Base-by-base conservation (phyloP, 164 flowering plant species). In the Chimonanthus praecox region DNA sequence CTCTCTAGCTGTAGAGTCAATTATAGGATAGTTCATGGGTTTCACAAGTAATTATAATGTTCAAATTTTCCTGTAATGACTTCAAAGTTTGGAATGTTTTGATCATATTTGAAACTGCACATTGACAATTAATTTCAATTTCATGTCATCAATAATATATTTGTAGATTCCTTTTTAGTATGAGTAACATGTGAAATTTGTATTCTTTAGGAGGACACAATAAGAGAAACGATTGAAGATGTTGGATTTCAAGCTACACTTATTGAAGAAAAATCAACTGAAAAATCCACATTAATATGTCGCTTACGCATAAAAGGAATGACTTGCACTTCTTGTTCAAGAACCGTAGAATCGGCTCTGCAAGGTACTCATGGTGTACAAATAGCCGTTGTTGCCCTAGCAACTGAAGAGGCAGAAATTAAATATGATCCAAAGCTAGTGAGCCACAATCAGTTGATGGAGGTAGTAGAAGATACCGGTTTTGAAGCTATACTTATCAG, bases 321-420 rank as follows among this genome's bases (percentile, higher is more conserved):
- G 96, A 89, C 92, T 18, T 92, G 98, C 80, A 88, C 97, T 54
- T 81, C 94, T 47, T 94, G 98, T 80, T 85, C 92, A 58, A 80
- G 81, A 7, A 81, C 94, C 2, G 78, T 91, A 69, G 96, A 92
- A 78, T 79, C 86, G 65, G 84, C 79, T 72, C 69, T 94, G 45
- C 86, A 74, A 73, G 80, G 66, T 20, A 58, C 87, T 71, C 82
- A 51, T 43, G 97, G 98, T 47, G 97, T 94, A 4, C 80, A 74
- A 11, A 87, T 77, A 69, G 90, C 95, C 4, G 87, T 71, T 73
- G 97, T 94, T 47, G 97, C 95, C 45, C 74, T 90, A 66, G 94
- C 97, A 11, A 90, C 94, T 6, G 94, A 89, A 80, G 93, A 83
- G 78, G 97, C 88, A 33, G 88, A 90, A 85, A 79, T 94, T 46